Evolutionary conservation across 805 yeast genomes (phyloP), one percentile per base, ranked within the genome.

Genomic region (Candida hispaniensis): DNA sequence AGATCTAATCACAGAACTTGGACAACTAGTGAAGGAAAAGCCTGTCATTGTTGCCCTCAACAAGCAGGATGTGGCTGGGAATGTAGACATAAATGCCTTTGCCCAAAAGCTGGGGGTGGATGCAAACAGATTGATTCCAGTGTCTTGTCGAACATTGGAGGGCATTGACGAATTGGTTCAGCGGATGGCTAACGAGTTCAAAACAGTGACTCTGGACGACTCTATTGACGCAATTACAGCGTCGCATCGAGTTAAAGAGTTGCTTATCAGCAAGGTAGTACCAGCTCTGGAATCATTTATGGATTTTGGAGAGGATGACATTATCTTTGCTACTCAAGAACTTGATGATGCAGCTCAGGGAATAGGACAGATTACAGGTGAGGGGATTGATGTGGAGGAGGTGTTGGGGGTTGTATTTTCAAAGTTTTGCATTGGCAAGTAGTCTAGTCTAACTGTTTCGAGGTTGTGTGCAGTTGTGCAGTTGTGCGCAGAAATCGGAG

Each of bases 391-490:
- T 0, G 67, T 86, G 0, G 96, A 91, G 47, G 97, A 91, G 50
- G 74, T 91, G 1, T 60, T 91, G 4, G 95, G 91, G 1, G 88
- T 81, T 1, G 91, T 91, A 0, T 91, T 91, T 51, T 75, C 94
- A 2, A 79, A 74, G 42, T 91, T 91, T 53, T 91, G 98, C 55
- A 83, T 91, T 14, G 98, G 98, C 0, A 88, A 88, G 55, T 88
- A 59, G 45, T 7, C n/a, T n/a, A n/a, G n/a, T n/a, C n/a, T n/a
- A n/a, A n/a, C n/a, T n/a, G n/a, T n/a, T n/a, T n/a, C n/a, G n/a
- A n/a, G n/a, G n/a, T n/a, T n/a, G n/a, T n/a, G n/a, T n/a, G n/a
- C n/a, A n/a, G n/a, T n/a, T n/a, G n/a, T n/a, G n/a, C n/a, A n/a
- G n/a, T n/a, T n/a, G n/a, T n/a, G n/a, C n/a, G n/a, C n/a, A n/a